Base-by-base conservation (phyloP, 768 basidiomycete genomes). In the Boletus speciosus region DNA sequence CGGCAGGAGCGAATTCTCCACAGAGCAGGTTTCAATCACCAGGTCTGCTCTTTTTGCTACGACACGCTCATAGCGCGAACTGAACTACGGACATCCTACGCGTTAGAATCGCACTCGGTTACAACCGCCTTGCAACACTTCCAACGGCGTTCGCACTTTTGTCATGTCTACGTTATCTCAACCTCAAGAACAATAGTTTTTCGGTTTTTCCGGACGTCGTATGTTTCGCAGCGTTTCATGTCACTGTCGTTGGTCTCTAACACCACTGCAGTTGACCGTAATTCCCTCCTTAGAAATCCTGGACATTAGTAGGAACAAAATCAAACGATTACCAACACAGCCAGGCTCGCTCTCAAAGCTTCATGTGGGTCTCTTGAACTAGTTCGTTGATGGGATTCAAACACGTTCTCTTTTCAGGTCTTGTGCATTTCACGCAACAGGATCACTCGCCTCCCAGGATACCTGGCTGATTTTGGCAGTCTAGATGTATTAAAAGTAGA, bases 261-360 rank as follows among this genome's bases (percentile, higher is more conserved):
- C 50, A 21, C 19, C 32, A 21, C 34, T 41, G 12, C 61, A 96
- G 94, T 77, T 97, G 41, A 92, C 90, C 42, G 74, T 83, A 16
- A 84, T 98, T 75, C 83, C 87, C 4, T 86, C 87, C 6, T 78
- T 99, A 51, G 96, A 99, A 72, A 96, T 94, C 54, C 75, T 99
- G 58, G 97, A 99, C 70, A 80, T 99, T 40, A 94, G 92, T 59
- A 85, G 90, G 60, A 99, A 99, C 74, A 91, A 86, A 72, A 82
- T 99, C 61, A 85, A 81, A 67, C 74, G 78, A 46, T 74, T 98
- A 21, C 97, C 97, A 11, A 72, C 81, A 5, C 79, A 85, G 56
- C 89, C 94, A 16, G 94, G 94, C 6, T 80, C 84, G 6, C 79
- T 99, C 38, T 70, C 80, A 47, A 81, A 86, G 54, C 83, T 99